These are phyloP conservation scores for Catharanthus roseus DNA, from an alignment of 257 asterid species.

Conservation along the genomic window DNA sequence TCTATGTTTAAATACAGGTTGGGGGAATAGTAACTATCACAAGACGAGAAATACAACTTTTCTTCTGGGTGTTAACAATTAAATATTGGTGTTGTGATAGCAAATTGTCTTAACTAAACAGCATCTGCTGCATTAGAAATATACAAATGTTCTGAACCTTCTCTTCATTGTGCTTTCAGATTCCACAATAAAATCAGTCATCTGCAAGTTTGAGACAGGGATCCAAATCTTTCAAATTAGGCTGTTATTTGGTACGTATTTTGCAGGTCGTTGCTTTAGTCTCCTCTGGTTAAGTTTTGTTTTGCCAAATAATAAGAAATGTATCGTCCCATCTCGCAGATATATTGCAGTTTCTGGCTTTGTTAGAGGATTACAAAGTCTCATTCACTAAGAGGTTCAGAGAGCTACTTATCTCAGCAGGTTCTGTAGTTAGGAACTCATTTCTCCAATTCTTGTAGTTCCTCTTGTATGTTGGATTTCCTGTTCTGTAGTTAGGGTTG, in stretches of 20 bases:
- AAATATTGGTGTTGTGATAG: not conserved
- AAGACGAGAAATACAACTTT: not conserved
- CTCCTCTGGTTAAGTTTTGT: not conserved
- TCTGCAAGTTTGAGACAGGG: constrained; percentile 41
- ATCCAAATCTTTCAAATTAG: constrained; percentile 44
- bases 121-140: not conserved
- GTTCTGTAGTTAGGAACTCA: constrained; percentile 7
- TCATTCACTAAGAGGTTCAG: constrained; percentile 10
- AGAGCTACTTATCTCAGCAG: constrained; percentile 16
- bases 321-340: constrained; percentile 11
- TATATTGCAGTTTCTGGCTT: constrained; percentile 21
- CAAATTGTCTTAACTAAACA: not conserved
- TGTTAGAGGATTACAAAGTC: constrained; percentile 13
- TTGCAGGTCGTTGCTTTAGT: not conserved
- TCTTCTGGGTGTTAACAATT: not conserved
- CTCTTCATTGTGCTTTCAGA: constrained; percentile 29
- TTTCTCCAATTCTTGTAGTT: constrained; percentile 5
- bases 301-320: not conserved
- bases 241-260: constrained; percentile 47
- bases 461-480: not conserved
- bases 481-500: no score
- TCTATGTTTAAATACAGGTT: not conserved
- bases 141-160: not conserved
- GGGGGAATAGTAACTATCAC: not conserved
- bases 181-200: constrained; percentile 20